Conservation (phyloP, 495 filamentous ascomycete genomes). For the Aspergillus wentii region DNA sequence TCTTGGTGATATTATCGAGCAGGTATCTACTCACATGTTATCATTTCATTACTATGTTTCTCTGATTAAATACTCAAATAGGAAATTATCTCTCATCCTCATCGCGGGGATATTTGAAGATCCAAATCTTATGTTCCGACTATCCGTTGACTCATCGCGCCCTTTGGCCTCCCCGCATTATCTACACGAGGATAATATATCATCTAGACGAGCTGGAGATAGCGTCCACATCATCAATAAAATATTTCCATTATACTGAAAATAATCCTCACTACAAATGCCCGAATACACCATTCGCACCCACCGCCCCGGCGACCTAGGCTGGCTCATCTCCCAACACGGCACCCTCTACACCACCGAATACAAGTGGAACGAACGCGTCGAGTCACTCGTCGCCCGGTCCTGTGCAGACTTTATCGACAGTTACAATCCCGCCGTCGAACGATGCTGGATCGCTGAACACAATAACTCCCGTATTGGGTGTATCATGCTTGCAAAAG, state of each 20-base stretch:
- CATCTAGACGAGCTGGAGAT: too few relatives aligned
- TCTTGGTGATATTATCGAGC: too few relatives aligned
- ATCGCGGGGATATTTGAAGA: too few relatives aligned
- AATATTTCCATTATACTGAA: slow-evolving; percentile 27
- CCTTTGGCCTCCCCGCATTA: too few relatives aligned
- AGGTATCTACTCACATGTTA: too few relatives aligned
- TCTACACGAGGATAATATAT: too few relatives aligned
- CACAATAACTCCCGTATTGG: slow-evolving; percentile 17
- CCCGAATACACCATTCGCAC: slow-evolving; percentile 5
- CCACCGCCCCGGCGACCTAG: slow-evolving; percentile 22
- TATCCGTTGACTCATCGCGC: too few relatives aligned
- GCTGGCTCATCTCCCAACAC: slow-evolving; percentile 22
- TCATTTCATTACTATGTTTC: too few relatives aligned
- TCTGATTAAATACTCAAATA: too few relatives aligned
- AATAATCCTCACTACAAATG: slow-evolving; percentile 5
- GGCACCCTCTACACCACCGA: slow-evolving; percentile 20
- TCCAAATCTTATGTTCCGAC: too few relatives aligned
- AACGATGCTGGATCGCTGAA: slow-evolving; percentile 30
- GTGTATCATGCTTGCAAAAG: slow-evolving; percentile 25
- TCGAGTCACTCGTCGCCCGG: slow-evolving; percentile 18
- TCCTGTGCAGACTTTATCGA: slow-evolving; percentile 22
- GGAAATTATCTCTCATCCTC: too few relatives aligned
- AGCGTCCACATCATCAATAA: too few relatives aligned
- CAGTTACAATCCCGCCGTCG: slow-evolving; percentile 13
- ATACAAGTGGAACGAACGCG: slow-evolving; percentile 17